These are phyloP conservation scores for Leptodermis oblonga DNA, from an alignment of 257 asterid genomes.

Conservation along the genomic window DNA sequence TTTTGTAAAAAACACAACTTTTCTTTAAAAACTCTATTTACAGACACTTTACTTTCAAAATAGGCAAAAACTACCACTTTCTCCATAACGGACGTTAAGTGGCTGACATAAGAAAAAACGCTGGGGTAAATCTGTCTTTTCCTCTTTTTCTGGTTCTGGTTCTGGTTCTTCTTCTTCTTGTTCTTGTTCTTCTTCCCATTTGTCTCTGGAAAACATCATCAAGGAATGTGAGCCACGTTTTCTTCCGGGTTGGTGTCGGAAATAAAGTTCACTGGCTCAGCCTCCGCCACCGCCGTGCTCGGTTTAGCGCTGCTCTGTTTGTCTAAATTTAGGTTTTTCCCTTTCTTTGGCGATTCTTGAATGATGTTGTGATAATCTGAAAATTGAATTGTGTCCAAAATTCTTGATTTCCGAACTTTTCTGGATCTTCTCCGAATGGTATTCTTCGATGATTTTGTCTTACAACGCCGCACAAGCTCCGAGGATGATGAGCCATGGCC, in stretches of 20 bases:
- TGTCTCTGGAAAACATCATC: conserved; percentile 79
- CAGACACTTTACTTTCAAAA: too few relatives aligned
- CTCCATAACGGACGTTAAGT: too few relatives aligned
- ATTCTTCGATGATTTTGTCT: conserved; percentile 45
- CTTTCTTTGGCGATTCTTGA: neutral
- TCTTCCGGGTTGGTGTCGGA: conserved; percentile 68
- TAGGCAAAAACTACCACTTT: too few relatives aligned
- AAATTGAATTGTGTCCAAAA: conserved; percentile 19
- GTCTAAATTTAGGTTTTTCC: conserved; percentile 21
- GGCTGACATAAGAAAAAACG: too few relatives aligned
- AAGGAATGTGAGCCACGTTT: conserved; percentile 69
- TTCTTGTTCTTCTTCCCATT: too few relatives aligned
- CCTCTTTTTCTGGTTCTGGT: conserved; percentile 4
- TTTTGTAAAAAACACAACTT: too few relatives aligned
- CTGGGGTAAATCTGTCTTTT: too few relatives aligned
- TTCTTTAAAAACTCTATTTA: too few relatives aligned
- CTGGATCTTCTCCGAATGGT: conserved; percentile 41
- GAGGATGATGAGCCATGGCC: too few relatives aligned
- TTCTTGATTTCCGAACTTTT: conserved; percentile 35
- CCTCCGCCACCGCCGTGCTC: too few relatives aligned
- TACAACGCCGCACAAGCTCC: too few relatives aligned
- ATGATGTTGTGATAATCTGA: neutral
- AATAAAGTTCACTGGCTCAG: conserved; percentile 55
- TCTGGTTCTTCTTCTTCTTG: too few relatives aligned
- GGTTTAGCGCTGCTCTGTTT: neutral